Conservation (phyloP, 1,139 yeast species). For the Kodamaea derodonti region DNA sequence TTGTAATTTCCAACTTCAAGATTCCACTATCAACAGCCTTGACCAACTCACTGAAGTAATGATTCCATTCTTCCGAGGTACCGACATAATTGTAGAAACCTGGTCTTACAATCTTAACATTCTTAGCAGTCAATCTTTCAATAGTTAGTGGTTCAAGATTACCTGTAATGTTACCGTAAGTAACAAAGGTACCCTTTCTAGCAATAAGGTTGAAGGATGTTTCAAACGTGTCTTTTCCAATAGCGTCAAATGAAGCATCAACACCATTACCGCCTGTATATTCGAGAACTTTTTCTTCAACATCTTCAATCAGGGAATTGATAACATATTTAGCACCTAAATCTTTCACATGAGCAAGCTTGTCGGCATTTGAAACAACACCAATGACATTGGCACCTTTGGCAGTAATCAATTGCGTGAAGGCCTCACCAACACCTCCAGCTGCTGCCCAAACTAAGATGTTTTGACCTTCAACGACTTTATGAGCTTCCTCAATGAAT, state of each 20-base stretch:
- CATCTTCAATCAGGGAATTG: slow-evolving; percentile 55
- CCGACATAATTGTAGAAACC: slow-evolving; percentile 48
- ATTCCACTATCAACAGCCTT: slow-evolving; percentile 44
- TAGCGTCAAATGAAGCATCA: slow-evolving; percentile 68
- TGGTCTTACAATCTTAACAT: slow-evolving; percentile 64
- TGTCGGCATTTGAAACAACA: slow-evolving; percentile 71
- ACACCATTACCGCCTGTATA: slow-evolving; percentile 73
- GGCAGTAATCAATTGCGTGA: slow-evolving; percentile 57
- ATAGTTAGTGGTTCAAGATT: slow-evolving; percentile 64
- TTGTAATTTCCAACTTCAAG: slow-evolving; percentile 49
- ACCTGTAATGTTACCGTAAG: slow-evolving; percentile 89
- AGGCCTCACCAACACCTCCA: slow-evolving; percentile 83
- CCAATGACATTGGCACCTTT: slow-evolving; percentile 83
- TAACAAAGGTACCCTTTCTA: slow-evolving; percentile 69
- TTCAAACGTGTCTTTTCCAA: slow-evolving; percentile 78
- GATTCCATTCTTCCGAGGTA: slow-evolving; percentile 54
- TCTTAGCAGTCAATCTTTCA: slow-evolving; percentile 52
- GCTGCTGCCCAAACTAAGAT: slow-evolving; percentile 89
- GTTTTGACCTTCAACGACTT: slow-evolving; percentile 63
- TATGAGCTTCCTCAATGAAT: slow-evolving; percentile 60
- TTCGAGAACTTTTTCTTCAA: slow-evolving; percentile 56
- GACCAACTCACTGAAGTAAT: slow-evolving; percentile 46
- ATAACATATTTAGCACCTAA: slow-evolving; percentile 75
- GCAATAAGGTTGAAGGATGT: slow-evolving; percentile 58
- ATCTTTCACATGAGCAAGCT: slow-evolving; percentile 53